Conservation (phyloP, 202 grass and related monocot genomes). For the Saccharum hybrid region DNA sequence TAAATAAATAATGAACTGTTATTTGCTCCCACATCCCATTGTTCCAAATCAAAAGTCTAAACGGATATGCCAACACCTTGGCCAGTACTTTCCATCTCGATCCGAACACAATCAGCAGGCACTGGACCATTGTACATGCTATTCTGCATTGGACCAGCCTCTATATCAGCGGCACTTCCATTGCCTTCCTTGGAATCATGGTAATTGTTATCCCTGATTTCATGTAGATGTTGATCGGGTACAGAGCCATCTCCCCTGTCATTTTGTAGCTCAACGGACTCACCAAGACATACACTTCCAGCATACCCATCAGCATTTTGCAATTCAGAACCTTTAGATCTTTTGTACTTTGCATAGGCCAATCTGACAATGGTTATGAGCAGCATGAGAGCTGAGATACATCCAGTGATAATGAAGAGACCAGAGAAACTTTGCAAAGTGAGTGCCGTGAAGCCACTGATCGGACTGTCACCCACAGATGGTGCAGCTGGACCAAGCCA, state of each 20-base stretch:
- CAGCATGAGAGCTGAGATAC: conserved; percentile 50
- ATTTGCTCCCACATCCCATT: not conserved
- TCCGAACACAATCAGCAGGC: not conserved
- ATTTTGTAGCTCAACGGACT: not conserved
- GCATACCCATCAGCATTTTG: too few relatives aligned
- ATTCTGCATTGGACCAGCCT: not conserved
- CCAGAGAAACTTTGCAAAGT: conserved; percentile 58
- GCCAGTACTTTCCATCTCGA: conserved; percentile 1
- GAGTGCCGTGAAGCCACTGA: conserved; percentile 37
- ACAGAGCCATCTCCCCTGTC: not conserved
- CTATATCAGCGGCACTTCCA: not conserved
- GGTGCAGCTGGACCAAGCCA: conserved; percentile 47
- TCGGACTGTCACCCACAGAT: not conserved
- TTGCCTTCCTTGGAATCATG: not conserved
- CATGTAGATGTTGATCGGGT: not conserved
- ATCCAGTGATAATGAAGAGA: conserved; percentile 64
- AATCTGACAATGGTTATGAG: conserved; percentile 41
- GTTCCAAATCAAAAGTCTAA: not conserved
- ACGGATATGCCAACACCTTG: not conserved
- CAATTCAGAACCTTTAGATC: not conserved
- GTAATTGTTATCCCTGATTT: not conserved
- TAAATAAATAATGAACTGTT: not conserved
- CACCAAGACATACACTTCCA: not conserved
- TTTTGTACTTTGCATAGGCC: conserved; percentile 34
- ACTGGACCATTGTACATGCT: not conserved